Evolutionary conservation across 202 grass and related monocot species (phyloP).

Genomic region (Bolboschoenoplectus hybrid): DNA sequence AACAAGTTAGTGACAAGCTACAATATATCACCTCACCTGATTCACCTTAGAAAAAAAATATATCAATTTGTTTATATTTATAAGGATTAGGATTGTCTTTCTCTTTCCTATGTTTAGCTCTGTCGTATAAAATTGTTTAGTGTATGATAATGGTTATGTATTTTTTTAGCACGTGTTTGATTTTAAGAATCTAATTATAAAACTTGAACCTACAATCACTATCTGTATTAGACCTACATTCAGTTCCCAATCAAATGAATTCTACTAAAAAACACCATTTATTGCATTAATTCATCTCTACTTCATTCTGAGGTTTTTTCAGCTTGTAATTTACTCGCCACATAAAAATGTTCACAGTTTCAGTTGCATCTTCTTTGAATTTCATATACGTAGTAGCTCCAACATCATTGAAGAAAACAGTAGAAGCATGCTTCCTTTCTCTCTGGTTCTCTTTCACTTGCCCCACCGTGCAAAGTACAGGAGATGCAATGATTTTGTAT

Average conservation of each 20-base stretch:
- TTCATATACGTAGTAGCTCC: neutral
- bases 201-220: too few species aligned
- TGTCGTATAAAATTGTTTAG: too few species aligned
- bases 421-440: conserved; percentile 11
- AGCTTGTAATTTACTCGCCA: too few species aligned
- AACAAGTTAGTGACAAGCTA: neutral
- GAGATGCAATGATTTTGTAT: conserved; percentile 36
- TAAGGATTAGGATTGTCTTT: neutral
- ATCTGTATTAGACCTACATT: too few species aligned
- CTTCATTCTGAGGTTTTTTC: too few species aligned
- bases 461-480: conserved; percentile 29
- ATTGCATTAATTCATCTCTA: too few species aligned
- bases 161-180: too few species aligned
- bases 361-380: neutral
- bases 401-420: neutral
- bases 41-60: neutral
- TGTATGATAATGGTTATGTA: too few species aligned
- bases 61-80: neutral
- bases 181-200: too few species aligned
- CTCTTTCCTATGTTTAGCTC: too few species aligned
- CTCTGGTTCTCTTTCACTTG: conserved; percentile 11
- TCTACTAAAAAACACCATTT: too few species aligned
- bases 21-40: neutral
- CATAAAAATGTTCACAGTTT: neutral
- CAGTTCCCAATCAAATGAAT: too few species aligned